Conservation (phyloP, 495 filamentous ascomycete species). For the Rhypophila decipiens region DNA sequence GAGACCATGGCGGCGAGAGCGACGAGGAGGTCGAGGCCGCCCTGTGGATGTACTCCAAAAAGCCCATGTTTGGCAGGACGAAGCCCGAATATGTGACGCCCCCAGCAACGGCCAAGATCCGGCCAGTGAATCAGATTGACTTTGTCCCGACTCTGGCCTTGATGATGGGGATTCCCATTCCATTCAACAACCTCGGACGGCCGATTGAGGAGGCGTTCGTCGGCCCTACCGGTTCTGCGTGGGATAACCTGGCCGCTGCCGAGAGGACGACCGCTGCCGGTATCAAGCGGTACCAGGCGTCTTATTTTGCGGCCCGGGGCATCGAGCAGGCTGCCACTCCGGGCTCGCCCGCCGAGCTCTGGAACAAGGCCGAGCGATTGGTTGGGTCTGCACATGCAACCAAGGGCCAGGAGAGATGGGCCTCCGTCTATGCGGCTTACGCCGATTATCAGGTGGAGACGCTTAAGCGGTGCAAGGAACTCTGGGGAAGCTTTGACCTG, state of each 20-base stretch:
- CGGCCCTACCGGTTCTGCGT: conserved; percentile 58
- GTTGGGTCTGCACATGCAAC: conserved; percentile 7
- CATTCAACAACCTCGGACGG: conserved; percentile 93
- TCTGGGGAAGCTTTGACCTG: conserved; percentile 91
- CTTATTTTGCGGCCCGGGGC: conserved; percentile 51
- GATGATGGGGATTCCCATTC: conserved; percentile 84
- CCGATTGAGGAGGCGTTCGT: conserved; percentile 93
- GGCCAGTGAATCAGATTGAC: conserved; percentile 90
- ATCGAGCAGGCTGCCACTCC: conserved; percentile 52
- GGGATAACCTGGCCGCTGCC: conserved; percentile 66
- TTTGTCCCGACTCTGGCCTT: conserved; percentile 86
- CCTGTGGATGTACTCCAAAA: conserved; percentile 96
- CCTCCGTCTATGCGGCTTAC: conserved; percentile 50
- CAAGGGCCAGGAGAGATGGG: conserved; percentile 23
- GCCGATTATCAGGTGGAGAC: conserved; percentile 70
- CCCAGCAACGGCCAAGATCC: conserved; percentile 66
- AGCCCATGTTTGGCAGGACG: conserved; percentile 70
- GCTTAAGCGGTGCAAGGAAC: conserved; percentile 67
- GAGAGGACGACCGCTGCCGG: conserved; percentile 75
- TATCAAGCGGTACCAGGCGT: conserved; percentile 77
- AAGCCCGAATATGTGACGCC: conserved; percentile 53
- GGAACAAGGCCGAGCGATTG: conserved; percentile 39
- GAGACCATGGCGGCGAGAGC: conserved; percentile 94
- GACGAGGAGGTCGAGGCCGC: conserved; percentile 92
- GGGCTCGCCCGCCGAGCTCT: conserved; percentile 52